phyloP scores from a whole-genome alignment of 2,329 filamentous ascomycete genomes.

The Myriosclerotinia duriaeana region DNA sequence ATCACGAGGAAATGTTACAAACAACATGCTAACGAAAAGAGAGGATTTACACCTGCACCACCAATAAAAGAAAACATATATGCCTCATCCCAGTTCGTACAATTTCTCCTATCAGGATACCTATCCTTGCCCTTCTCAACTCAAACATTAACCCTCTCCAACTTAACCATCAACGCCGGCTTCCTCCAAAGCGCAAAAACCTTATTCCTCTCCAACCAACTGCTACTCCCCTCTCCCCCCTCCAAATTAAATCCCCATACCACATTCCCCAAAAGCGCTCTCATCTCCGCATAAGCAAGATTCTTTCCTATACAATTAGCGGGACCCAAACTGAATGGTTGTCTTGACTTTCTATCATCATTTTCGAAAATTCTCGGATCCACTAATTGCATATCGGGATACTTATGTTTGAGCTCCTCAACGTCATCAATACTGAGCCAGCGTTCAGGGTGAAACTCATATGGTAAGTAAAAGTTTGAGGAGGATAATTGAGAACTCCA shows the following conservation, averaged over 20 bases:
- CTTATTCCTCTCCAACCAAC: slow-evolving; percentile 16
- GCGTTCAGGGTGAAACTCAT: slow-evolving; percentile 16
- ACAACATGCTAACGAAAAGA: too few species aligned
- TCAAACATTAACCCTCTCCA: slow-evolving; percentile 18
- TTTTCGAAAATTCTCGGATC: background rate
- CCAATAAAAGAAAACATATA: too few species aligned
- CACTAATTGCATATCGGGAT: background rate
- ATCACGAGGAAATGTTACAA: too few species aligned
- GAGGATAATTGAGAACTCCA: background rate
- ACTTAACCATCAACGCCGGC: slow-evolving; percentile 16
- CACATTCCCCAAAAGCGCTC: slow-evolving; percentile 14
- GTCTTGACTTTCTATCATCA: slow-evolving; percentile 16
- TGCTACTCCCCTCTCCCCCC: background rate
- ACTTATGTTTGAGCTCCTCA: background rate
- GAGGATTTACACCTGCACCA: too few species aligned
- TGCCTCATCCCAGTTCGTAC: too few species aligned
- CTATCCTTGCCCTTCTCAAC: background rate
- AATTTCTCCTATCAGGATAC: too few species aligned
- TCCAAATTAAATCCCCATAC: slow-evolving; percentile 21
- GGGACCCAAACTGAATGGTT: slow-evolving; percentile 16
- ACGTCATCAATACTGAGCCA: slow-evolving; percentile 6
- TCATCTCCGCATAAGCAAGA: slow-evolving; percentile 24
- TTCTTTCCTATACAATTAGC: slow-evolving; percentile 22
- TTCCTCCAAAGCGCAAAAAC: slow-evolving; percentile 13
- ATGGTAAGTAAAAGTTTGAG: background rate